Conservation (phyloP, 2,329 filamentous ascomycete species). For the Aureobasidium sp. region DNA sequence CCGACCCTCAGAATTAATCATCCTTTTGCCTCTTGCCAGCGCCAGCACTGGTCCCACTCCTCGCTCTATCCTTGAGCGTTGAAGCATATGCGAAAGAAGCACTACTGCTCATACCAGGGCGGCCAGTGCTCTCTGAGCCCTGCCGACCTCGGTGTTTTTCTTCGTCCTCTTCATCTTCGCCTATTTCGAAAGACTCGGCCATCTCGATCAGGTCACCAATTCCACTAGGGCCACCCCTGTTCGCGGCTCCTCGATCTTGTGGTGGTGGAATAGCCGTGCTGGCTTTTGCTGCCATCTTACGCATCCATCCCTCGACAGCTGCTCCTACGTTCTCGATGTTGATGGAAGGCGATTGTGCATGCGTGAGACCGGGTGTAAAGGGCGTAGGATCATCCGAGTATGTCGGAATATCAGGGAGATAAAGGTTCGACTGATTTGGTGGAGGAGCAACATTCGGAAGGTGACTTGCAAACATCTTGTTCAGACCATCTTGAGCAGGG, state of each 20-base stretch:
- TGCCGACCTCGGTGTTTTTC: constrained; percentile 22
- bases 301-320: constrained; percentile 82
- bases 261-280: constrained; percentile 20
- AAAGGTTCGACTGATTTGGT: constrained; percentile 46
- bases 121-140: constrained; percentile 13
- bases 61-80: constrained; percentile 14
- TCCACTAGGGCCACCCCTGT: constrained; percentile 27
- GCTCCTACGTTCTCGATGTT: constrained; percentile 75
- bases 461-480: constrained; percentile 75
- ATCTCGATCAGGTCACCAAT: constrained; percentile 64
- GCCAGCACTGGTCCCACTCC: constrained; percentile 17
- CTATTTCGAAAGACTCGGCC: constrained; percentile 47
- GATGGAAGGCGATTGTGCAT: constrained; percentile 22
- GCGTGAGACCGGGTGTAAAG: constrained; percentile 2
- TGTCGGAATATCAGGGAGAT: constrained; percentile 57
- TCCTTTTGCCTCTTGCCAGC: constrained; percentile 23
- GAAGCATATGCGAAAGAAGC: constrained; percentile 22
- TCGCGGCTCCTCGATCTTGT: constrained; percentile 18
- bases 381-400: constrained; percentile 23
- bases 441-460: constrained; percentile 63
- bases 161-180: constrained; percentile 24
- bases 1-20: constrained; percentile 18
- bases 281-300: constrained; percentile 65
- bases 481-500: constrained; percentile 75
- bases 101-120: constrained; percentile 17